Evolutionary conservation across 73 alveolate genomes (phyloP).

Genomic region (Paramecium octaurelia): DNA sequence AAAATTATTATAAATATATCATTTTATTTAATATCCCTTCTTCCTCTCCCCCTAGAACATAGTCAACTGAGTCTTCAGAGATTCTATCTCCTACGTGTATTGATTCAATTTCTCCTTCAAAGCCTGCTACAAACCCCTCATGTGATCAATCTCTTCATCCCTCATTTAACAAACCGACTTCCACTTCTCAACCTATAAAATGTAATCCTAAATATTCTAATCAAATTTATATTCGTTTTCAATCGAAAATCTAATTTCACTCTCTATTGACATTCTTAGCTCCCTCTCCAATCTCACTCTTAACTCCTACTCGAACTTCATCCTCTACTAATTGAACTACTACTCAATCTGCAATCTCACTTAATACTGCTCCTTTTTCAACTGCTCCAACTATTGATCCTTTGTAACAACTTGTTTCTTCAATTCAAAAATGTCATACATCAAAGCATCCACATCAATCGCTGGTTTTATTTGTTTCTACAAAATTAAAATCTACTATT

Average conservation of each 20-base stretch:
- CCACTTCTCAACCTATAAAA: not conserved
- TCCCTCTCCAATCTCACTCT: not conserved
- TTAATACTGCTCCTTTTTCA: not conserved
- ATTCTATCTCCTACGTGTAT: not conserved
- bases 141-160: slow-evolving; percentile 21
- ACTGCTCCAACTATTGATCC: not conserved
- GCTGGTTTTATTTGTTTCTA: not conserved
- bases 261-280: not conserved
- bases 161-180: not conserved
- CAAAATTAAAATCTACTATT: not conserved
- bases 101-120: not conserved
- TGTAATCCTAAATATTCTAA: not conserved
- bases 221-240: not conserved
- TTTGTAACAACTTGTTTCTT: not conserved
- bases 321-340: not conserved
- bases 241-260: not conserved
- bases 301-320: not conserved
- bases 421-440: slow-evolving; percentile 40
- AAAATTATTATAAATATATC: not conserved
- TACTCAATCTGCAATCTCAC: not conserved
- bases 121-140: not conserved
- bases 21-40: not conserved
- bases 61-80: not conserved
- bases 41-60: not conserved
- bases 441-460: slow-evolving; percentile 42